phyloP scores from a whole-genome alignment of 78 protist species.

The slime mould (Dictyostelium discoideum) region DNA sequence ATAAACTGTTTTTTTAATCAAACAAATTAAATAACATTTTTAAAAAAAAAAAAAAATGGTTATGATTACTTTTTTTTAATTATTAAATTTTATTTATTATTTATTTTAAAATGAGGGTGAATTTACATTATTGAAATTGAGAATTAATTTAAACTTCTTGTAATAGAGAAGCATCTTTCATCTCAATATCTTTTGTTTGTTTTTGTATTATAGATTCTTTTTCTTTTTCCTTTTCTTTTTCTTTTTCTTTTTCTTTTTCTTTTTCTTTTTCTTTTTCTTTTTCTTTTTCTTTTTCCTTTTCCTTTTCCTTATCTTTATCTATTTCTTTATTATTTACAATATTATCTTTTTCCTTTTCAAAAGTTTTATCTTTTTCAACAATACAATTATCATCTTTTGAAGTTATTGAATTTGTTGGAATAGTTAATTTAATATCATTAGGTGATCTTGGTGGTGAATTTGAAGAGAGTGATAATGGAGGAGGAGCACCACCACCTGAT shows the following conservation, averaged over 20 bases:
- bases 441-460: conserved; percentile 72
- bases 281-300: background rate
- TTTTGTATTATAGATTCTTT: background rate
- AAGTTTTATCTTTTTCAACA: background rate
- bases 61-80: too few species aligned
- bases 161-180: background rate
- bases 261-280: background rate
- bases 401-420: background rate
- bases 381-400: background rate
- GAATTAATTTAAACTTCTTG: background rate
- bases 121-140: background rate
- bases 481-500: conserved; percentile 1
- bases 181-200: conserved; percentile 2
- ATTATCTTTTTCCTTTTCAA: background rate
- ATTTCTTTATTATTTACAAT: background rate
- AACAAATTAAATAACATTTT: too few species aligned
- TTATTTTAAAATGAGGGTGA: background rate
- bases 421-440: background rate
- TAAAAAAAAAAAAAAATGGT: too few species aligned
- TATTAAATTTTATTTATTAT: background rate
- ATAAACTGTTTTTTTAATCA: too few species aligned
- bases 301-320: background rate
- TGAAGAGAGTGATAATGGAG: conserved; percentile 64
- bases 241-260: background rate
- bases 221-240: conserved; percentile 7